Evolutionary conservation across 2,329 filamentous ascomycete genomes (phyloP).

Genomic region (Colletotrichum sp.): DNA sequence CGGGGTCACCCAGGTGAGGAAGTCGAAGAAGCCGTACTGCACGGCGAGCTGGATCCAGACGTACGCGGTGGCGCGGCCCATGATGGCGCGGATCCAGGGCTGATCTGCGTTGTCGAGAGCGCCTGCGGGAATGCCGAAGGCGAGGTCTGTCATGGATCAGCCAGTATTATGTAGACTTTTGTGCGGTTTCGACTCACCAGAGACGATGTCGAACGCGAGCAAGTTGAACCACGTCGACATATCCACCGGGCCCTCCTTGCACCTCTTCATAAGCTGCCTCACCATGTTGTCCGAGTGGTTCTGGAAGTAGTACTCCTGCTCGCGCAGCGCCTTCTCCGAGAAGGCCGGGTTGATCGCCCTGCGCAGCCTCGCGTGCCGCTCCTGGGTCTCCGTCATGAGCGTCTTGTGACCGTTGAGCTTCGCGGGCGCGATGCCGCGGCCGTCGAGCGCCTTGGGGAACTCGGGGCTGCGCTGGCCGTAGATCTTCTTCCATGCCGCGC

Average conservation of each 20-base stretch:
- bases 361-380: constrained; percentile 24
- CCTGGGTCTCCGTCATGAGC: not conserved
- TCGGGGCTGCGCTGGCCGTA: constrained; percentile 30
- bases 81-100: not conserved
- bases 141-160: not conserved
- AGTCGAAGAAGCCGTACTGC: not conserved
- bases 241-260: constrained; percentile 11
- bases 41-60: constrained; percentile 4
- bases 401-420: not conserved
- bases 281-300: constrained; percentile 30
- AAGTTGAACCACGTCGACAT: constrained; percentile 30
- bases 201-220: constrained; percentile 30
- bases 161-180: too few species aligned
- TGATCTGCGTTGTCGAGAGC: not conserved
- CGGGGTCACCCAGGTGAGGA: not conserved
- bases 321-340: constrained; percentile 29
- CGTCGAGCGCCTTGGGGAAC: not conserved
- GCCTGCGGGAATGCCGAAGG: not conserved
- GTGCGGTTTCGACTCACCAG: not conserved
- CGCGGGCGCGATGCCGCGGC: not conserved
- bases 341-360: constrained; percentile 32
- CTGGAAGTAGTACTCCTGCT: constrained; percentile 31
- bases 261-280: constrained; percentile 11
- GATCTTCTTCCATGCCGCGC: constrained; percentile 44
- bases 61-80: not conserved